A percentile compares a stretch with the other conserved stretches of the same genome.
Conservation (phyloP, 257 asterid species). For the Plectranthus barbatus region DNA sequence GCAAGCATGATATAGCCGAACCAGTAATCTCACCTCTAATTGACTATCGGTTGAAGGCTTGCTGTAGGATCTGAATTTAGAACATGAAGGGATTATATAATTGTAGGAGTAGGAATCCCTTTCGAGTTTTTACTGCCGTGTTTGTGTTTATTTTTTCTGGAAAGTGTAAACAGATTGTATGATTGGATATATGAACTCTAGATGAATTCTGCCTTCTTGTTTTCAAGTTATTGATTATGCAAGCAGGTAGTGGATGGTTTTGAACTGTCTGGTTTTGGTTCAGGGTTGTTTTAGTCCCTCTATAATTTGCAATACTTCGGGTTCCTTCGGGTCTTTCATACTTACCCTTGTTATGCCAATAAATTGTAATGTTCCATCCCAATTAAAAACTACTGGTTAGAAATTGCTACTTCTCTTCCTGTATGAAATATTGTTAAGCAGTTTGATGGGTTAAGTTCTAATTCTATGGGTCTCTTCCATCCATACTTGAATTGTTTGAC, state of each 20-base stretch:
- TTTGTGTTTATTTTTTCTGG: background rate
- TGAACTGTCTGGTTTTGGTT: background rate
- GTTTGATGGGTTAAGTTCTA: background rate
- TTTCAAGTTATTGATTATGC: background rate
- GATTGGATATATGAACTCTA: background rate
- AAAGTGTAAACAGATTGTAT: background rate
- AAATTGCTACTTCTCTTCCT: background rate
- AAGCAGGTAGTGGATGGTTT: background rate
- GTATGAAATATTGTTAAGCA: background rate
- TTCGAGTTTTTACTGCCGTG: background rate
- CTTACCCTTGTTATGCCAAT: background rate
- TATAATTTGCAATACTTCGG: background rate
- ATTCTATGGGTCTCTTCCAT: background rate
- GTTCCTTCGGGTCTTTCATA: background rate
- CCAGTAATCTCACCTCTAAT: background rate
- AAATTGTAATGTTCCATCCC: background rate
- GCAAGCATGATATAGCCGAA: background rate
- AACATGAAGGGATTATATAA: background rate
- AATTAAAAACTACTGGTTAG: background rate
- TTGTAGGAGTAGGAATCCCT: background rate
- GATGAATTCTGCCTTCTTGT: background rate
- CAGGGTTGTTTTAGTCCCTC: background rate
- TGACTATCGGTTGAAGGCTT: background rate
- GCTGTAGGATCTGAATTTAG: conserved; percentile 12
- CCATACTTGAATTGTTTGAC: background rate